phyloP scores from a whole-genome alignment of 768 basidiomycete genomes.

The Amanita exitialis region DNA sequence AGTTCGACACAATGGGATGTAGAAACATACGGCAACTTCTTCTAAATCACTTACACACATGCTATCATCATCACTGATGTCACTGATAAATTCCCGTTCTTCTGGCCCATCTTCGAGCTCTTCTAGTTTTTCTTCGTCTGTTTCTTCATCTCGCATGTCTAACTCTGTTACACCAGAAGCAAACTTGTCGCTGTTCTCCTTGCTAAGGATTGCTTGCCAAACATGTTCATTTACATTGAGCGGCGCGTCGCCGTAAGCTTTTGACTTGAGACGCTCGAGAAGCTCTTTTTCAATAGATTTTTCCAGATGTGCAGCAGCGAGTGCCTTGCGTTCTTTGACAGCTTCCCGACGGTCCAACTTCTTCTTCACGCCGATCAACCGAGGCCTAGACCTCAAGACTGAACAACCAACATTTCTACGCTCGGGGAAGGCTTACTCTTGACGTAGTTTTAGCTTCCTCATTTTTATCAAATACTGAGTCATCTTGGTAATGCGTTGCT shows the following conservation, averaged over 20 bases:
- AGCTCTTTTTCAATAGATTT: slow-evolving; percentile 94
- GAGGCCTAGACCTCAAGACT: slow-evolving; percentile 47
- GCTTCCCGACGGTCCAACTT: slow-evolving; percentile 92
- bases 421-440: slow-evolving; percentile 50
- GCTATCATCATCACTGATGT: slow-evolving; percentile 53
- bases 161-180: slow-evolving; percentile 34
- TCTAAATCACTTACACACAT: slow-evolving; percentile 54
- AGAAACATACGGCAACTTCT: slow-evolving; percentile 48
- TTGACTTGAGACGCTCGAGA: slow-evolving; percentile 88
- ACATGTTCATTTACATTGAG: slow-evolving; percentile 97
- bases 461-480: slow-evolving; percentile 99
- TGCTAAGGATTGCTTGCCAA: slow-evolving; percentile 87
- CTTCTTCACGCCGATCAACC: slow-evolving; percentile 92
- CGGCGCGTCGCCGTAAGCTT: slow-evolving; percentile 95
- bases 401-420: not conserved
- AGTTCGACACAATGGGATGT: not conserved
- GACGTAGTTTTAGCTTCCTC: slow-evolving; percentile 78
- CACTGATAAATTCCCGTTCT: slow-evolving; percentile 67
- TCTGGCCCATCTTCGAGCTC: slow-evolving; percentile 44
- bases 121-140: slow-evolving; percentile 48
- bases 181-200: slow-evolving; percentile 43
- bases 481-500: slow-evolving; percentile 97
- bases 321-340: slow-evolving; percentile 89
- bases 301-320: slow-evolving; percentile 92
- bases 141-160: slow-evolving; percentile 46